phyloP scores from a whole-genome alignment of 2,329 filamentous ascomycete species.

The Leptodontidium sp. region DNA sequence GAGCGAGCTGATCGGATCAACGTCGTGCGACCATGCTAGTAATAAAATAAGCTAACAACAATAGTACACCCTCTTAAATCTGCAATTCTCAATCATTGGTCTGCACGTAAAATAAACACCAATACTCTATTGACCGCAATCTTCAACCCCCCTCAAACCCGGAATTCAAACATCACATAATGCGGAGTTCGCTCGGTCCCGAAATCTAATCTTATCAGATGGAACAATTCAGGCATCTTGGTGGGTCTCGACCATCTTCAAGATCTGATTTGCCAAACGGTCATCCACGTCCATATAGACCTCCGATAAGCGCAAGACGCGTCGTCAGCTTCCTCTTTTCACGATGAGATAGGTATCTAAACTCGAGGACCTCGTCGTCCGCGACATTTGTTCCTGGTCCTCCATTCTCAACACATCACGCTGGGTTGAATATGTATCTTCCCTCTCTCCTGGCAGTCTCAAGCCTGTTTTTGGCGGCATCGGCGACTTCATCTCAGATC shows the following conservation, averaged over 20 bases:
- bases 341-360: not conserved
- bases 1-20: no score
- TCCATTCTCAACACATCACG: not conserved
- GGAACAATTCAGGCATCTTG: not conserved
- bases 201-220: slow-evolving; percentile 18
- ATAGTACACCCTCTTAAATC: no score
- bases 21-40: no score
- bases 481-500: not conserved
- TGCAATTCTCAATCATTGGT: no score
- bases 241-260: not conserved
- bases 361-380: not conserved
- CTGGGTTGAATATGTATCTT: not conserved
- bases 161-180: no score
- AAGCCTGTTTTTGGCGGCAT: slow-evolving; percentile 2
- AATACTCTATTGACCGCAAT: no score
- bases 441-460: not conserved
- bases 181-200: not conserved
- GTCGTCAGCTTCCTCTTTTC: slow-evolving; percentile 3
- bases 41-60: no score
- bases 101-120: no score
- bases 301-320: slow-evolving; percentile 12
- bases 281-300: not conserved
- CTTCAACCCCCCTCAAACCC: no score
- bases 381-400: not conserved
- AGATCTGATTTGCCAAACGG: slow-evolving; percentile 6